Evolutionary conservation across 768 basidiomycete species (phyloP).

Genomic region (Amylocystis lapponica): DNA sequence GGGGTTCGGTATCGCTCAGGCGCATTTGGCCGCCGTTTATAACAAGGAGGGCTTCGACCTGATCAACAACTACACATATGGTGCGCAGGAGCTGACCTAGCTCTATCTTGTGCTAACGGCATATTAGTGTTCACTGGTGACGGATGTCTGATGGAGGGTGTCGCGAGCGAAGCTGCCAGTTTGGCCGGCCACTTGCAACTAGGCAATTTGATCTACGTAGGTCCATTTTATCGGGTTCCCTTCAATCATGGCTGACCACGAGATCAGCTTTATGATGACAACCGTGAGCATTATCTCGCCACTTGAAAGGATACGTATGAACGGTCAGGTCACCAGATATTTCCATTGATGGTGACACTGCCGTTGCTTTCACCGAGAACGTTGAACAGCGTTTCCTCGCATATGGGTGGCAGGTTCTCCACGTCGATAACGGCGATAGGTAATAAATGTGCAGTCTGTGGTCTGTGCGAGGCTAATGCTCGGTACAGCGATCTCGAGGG

Average conservation of each 20-base stretch:
- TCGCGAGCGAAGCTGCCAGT: constrained; percentile 87
- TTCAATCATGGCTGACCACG: constrained; percentile 9
- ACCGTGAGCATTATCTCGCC: constrained; percentile 49
- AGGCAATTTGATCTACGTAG: constrained; percentile 85
- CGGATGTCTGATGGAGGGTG: constrained; percentile 96
- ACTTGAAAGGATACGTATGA: constrained; percentile 2
- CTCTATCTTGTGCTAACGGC: constrained; percentile 3
- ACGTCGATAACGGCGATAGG: constrained; percentile 76
- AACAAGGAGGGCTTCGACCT: constrained; percentile 82
- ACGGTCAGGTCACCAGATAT: no score
- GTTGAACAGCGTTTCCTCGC: constrained; percentile 83
- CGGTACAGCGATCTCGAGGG: constrained; percentile 65
- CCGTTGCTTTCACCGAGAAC: constrained; percentile 90
- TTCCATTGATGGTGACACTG: constrained; percentile 93
- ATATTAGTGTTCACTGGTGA: constrained; percentile 94
- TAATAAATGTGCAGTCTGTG: no score
- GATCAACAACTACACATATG: constrained; percentile 86
- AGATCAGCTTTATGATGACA: constrained; percentile 85
- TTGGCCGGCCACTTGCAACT: constrained; percentile 92
- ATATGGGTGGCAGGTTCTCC: constrained; percentile 93
- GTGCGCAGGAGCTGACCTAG: constrained; percentile 29
- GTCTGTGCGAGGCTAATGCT: no score
- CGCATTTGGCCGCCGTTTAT: constrained; percentile 83
- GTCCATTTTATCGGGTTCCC: constrained; percentile 28
- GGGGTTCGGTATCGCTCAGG: constrained; percentile 89